A percentile compares a stretch with the other conserved stretches of the same genome.
These are phyloP conservation scores for Aspergillus heteromorphus DNA, from an alignment of 495 filamentous ascomycete species.

Conservation along the genomic window DNA sequence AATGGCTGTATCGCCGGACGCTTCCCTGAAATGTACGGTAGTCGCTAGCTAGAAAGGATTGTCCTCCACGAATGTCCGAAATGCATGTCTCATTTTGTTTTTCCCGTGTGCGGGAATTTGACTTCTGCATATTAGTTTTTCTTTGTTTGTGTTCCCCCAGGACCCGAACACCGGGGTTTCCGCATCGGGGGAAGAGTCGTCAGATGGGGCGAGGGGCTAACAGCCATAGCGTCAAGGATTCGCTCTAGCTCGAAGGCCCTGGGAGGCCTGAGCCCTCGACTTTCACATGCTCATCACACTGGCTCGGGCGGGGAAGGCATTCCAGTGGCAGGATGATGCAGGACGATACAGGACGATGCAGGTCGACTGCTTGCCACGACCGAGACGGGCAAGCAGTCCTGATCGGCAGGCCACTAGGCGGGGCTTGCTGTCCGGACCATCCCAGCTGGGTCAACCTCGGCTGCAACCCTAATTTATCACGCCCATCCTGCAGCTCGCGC, in stretches of 20 bases:
- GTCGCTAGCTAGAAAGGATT: not conserved
- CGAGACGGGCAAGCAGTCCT: not conserved
- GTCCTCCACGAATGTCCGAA: not conserved
- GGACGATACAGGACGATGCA: no score
- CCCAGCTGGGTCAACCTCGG: not conserved
- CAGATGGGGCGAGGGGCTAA: not conserved
- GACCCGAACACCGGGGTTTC: not conserved
- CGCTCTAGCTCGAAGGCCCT: not conserved
- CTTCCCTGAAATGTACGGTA: constrained; percentile 14
- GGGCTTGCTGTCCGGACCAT: not conserved
- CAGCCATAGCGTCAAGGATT: not conserved
- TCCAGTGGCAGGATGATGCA: no score
- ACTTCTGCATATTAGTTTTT: not conserved
- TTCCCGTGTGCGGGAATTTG: not conserved
- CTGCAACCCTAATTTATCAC: constrained; percentile 2
- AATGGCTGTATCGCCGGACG: constrained; percentile 46
- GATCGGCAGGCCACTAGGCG: not conserved
- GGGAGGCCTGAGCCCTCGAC: not conserved
- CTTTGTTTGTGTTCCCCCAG: not conserved
- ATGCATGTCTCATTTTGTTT: not conserved
- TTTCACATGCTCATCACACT: not conserved
- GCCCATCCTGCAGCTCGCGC: not conserved
- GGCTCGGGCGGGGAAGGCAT: no score
- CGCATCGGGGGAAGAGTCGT: not conserved
- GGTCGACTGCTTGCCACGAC: no score